Percentiles rank a stretch among this genome's conserved stretches.
These are phyloP conservation scores for Monosporascus sp. DNA, from an alignment of 2,329 filamentous ascomycete genomes.

Conservation along the genomic window DNA sequence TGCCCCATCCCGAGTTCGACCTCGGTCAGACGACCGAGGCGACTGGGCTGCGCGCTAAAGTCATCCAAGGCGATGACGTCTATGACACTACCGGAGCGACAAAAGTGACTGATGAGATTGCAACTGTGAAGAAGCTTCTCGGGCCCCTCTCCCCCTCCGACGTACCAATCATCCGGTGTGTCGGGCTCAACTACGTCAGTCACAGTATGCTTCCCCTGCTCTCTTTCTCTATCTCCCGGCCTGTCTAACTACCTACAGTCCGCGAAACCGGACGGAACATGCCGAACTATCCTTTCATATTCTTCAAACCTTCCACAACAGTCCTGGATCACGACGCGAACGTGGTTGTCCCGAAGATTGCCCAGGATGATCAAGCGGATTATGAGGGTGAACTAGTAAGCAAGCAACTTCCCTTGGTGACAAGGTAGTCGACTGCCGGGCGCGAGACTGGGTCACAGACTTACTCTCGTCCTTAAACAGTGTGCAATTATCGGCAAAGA, in stretches of 20 bases:
- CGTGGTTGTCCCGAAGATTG: slow-evolving; percentile 42
- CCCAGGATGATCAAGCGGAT: slow-evolving; percentile 42
- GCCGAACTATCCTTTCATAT: slow-evolving; percentile 44
- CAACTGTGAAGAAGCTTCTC: slow-evolving; percentile 47
- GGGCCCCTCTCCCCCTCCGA: slow-evolving; percentile 45
- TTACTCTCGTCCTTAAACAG: too few relatives aligned
- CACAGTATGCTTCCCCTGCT: slow-evolving; percentile 35
- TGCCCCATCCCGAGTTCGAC: slow-evolving; percentile 39
- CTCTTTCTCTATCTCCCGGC: not conserved
- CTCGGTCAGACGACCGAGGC: slow-evolving; percentile 41
- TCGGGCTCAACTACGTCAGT: slow-evolving; percentile 56
- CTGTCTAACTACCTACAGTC: slow-evolving; percentile 29
- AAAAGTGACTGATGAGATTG: slow-evolving; percentile 47
- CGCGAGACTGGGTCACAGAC: too few relatives aligned
- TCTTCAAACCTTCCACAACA: slow-evolving; percentile 43
- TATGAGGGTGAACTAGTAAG: slow-evolving; percentile 47
- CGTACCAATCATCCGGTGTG: slow-evolving; percentile 52
- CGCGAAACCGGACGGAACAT: slow-evolving; percentile 44
- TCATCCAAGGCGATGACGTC: slow-evolving; percentile 45
- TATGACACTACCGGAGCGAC: slow-evolving; percentile 43
- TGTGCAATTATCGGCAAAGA: slow-evolving; percentile 46
- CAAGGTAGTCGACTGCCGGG: too few relatives aligned
- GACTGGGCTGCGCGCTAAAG: slow-evolving; percentile 44
- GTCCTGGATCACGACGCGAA: slow-evolving; percentile 30
- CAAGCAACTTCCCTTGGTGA: too few relatives aligned